These are phyloP conservation scores for Apophysomyces sp. DNA, from an alignment of 371 early-diverging fungal species.

Conservation along the genomic window DNA sequence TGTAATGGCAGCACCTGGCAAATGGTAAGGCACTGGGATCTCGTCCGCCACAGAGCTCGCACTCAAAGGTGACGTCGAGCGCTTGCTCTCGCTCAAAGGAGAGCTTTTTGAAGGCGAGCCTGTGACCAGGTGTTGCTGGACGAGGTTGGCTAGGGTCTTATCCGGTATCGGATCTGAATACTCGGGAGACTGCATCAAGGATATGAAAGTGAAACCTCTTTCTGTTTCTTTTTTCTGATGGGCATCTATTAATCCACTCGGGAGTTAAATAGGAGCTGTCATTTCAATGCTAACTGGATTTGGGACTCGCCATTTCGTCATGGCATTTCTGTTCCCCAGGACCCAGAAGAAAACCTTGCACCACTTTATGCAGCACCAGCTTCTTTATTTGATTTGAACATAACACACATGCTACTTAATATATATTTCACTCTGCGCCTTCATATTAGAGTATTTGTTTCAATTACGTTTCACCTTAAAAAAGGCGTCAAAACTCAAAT, in stretches of 20 bases:
- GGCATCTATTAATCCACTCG: background rate
- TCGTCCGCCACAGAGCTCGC: slow-evolving; percentile 11
- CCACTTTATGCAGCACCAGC: background rate
- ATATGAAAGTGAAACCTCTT: background rate
- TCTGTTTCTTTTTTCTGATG: background rate
- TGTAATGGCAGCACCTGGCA: slow-evolving; percentile 46
- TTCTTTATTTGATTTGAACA: background rate
- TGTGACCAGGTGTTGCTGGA: slow-evolving; percentile 34
- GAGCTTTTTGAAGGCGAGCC: slow-evolving; percentile 9
- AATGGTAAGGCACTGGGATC: slow-evolving; percentile 42
- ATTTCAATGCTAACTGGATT: background rate
- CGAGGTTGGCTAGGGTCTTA: slow-evolving; percentile 24
- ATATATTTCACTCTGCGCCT: background rate
- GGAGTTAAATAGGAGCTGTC: slow-evolving; percentile 4
- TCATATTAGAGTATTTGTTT: background rate
- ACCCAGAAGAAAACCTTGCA: background rate
- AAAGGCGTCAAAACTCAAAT: background rate
- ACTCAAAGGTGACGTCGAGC: background rate
- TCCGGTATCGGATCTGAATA: slow-evolving; percentile 28
- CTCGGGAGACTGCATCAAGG: slow-evolving; percentile 5
- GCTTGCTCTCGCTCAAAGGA: background rate
- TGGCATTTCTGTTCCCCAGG: background rate
- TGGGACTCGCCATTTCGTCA: background rate
- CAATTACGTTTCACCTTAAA: background rate
- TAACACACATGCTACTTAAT: background rate